Evolutionary conservation across 2,329 filamentous ascomycete species (phyloP).

Genomic region (Fusarium ambrosium): DNA sequence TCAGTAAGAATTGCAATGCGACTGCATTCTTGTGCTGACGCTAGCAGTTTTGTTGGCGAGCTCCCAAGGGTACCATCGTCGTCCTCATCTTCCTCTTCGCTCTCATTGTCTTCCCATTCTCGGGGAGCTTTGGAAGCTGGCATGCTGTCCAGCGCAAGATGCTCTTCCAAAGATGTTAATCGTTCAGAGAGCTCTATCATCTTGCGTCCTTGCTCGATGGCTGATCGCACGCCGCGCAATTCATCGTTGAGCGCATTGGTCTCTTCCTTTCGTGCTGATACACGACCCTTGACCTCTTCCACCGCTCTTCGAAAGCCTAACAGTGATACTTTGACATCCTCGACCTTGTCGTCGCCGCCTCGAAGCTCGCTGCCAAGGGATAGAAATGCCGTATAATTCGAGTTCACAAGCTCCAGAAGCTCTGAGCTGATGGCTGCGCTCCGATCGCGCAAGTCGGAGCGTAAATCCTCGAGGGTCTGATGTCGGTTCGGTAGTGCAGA

Average conservation of each 20-base stretch:
- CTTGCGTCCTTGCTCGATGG: constrained; percentile 72
- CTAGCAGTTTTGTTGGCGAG: constrained; percentile 61
- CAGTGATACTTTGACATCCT: constrained; percentile 88
- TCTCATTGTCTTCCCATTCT: constrained; percentile 55
- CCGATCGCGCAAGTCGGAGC: constrained; percentile 85
- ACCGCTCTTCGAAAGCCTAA: constrained; percentile 88
- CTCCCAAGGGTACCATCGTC: constrained; percentile 56
- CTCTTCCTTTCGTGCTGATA: constrained; percentile 74
- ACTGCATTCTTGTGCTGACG: constrained; percentile 62
- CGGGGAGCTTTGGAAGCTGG: constrained; percentile 38
- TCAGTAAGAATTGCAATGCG: constrained; percentile 58
- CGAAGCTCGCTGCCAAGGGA: constrained; percentile 83
- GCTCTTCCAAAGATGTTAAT: constrained; percentile 72
- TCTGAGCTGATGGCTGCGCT: constrained; percentile 85
- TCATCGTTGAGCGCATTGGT: constrained; percentile 74
- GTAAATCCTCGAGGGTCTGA: constrained; percentile 94
- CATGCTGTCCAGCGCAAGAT: constrained; percentile 67
- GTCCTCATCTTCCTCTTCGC: constrained; percentile 57
- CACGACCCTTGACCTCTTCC: constrained; percentile 76
- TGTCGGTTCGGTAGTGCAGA: constrained; percentile 86
- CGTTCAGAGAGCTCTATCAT: constrained; percentile 78
- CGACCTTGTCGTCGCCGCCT: constrained; percentile 91
- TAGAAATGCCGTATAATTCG: constrained; percentile 93
- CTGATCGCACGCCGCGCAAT: constrained; percentile 71
- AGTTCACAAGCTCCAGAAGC: constrained; percentile 93